Conservation (phyloP, 139 green algal genomes). For the Diplosphaera chodatii region DNA sequence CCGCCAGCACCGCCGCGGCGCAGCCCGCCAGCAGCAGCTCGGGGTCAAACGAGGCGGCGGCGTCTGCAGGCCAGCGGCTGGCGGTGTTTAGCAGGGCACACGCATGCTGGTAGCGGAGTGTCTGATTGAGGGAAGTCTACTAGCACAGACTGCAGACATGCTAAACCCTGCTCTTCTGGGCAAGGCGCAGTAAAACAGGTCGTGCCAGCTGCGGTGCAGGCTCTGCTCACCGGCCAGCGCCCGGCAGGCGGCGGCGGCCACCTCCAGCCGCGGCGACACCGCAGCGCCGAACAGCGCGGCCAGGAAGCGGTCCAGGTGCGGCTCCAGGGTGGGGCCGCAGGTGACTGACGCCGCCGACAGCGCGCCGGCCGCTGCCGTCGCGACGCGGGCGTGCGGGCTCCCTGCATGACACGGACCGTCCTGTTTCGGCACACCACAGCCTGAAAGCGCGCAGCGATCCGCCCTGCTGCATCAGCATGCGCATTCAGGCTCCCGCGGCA, state of each 20-base stretch:
- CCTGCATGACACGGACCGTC: neutral
- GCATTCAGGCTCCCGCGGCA: too few relatives aligned
- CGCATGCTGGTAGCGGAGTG: too few relatives aligned
- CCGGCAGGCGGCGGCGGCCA: neutral
- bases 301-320: conserved; percentile 45
- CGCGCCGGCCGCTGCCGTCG: conserved; percentile 13
- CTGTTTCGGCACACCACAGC: too few relatives aligned
- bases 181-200: too few relatives aligned
- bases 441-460: too few relatives aligned
- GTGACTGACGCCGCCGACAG: conserved; percentile 19
- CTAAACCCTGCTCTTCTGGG: too few relatives aligned
- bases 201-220: too few relatives aligned
- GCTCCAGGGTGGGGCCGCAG: conserved; percentile 27
- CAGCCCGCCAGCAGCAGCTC: neutral
- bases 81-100: too few relatives aligned
- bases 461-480: too few relatives aligned
- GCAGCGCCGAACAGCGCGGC: conserved; percentile 33
- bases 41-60: neutral
- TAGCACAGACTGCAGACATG: too few relatives aligned
- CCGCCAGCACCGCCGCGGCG: neutral
- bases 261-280: neutral
- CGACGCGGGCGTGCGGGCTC: conserved; percentile 9
- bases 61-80: neutral
- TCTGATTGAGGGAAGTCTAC: too few relatives aligned
- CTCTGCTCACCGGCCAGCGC: neutral